Base-by-base conservation (phyloP, 225 moss, liverwort and hornwort genomes). In the Bryum argenteum region DNA sequence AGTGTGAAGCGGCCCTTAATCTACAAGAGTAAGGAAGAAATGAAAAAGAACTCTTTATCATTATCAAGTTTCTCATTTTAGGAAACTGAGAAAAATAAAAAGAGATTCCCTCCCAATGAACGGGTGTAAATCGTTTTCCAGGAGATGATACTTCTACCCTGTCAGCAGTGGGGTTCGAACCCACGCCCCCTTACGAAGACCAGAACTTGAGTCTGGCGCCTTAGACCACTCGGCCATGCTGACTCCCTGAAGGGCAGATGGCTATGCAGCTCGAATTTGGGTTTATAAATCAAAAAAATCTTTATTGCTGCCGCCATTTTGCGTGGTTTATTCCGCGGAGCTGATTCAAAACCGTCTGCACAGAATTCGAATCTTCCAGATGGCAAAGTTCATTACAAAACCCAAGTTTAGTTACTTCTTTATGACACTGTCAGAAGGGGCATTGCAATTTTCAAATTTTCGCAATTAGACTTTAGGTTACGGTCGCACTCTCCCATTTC, bases 151-250 rank as follows among this genome's bases (percentile, higher is more conserved):
- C n/a, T n/a, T n/a, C 28, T 28, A 5, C 28, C 28, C 5, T 81
- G 83, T 80, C 75, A 84, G 78, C 77, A 84, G 81, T 81, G 84
- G 84, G 84, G 78, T 84, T 84, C 48, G 84, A 85, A 81, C 84
- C 81, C 84, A 85, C 75, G 84, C 84, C 84, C 77, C 84, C 81
- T 84, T 71, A 63, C 81, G 78, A 78, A 81, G 80, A 81, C 78
- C 81, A 81, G 84, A 84, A 84, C 81, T 84, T 81, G 78, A 81
- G 84, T 78, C 84, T 84, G 81, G 78, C 81, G 84, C 84, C 84
- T 76, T 81, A 75, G 78, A 85, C 84, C 84, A 84, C 80, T 84
- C 79, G 82, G 82, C 82, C 82, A 79, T 79, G 82, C 79, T 83
- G 75, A 78, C 79, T 33, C 33, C 33, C 7, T 33, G 33, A 33